Evolutionary conservation across 257 asterid genomes (phyloP), one percentile per base, ranked within the genome.

Genomic region (Coffea canephora): DNA sequence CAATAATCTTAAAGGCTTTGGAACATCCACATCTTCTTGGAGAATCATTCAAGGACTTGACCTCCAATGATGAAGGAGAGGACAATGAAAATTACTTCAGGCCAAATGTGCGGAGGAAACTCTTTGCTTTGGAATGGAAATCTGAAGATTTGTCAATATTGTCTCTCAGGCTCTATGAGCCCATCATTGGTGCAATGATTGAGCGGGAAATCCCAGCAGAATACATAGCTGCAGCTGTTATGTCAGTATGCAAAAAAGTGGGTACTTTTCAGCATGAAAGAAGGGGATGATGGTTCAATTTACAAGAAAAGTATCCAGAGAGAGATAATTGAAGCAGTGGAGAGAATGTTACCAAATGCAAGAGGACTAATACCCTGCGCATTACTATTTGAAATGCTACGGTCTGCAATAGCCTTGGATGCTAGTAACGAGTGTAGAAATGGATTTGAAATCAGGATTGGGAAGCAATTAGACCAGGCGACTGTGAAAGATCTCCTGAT

Each of bases 11-110:
- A 11, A 87, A 86, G 83, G 97, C 79, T 15, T 43, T 82, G 49
- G 84, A 86, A 0, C 81, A 93, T 76, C 98, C 99, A 0, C 68
- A 73, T 66, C 79, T 93, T 50, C 87, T 95, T 8, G 97, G 97
- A 27, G 97, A 95, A 43, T 92, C 96, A 0, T 77, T 86, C 18
- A 83, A 31, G 78, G 78, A 6, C n/a, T 43, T 14, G 4, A 46
- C 78, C 15, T 54, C 86, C 1, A 87, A 71, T n/a, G 88, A 81
- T 14, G 88, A 86, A 0, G 55, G 79, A 11, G 92, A 85, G 3
- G 86, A 80, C 6, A 83, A 70, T 12, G 89, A 76, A 48, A 70
- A 73, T 57, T 57, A 4, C 7, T 76, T 82, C 6, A 86, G 80
- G 83, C 86, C 90, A 15, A 90, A 82, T 68, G 87, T 89, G 1